Evolutionary conservation across 805 yeast species (phyloP).

Genomic region (Peterozyma xylosa): DNA sequence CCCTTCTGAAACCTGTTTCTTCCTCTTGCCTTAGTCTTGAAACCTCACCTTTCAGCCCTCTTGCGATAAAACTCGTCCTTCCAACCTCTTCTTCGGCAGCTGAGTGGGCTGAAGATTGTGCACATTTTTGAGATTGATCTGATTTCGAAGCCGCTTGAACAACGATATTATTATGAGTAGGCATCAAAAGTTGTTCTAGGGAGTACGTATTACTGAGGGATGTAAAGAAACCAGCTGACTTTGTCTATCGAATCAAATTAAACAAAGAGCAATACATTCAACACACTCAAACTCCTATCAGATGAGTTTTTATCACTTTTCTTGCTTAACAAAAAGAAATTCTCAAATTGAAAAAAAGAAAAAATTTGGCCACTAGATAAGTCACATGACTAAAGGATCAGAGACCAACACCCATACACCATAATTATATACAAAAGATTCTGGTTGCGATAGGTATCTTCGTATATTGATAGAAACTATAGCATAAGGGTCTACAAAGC

Average conservation of each 20-base stretch:
- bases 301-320: not conserved
- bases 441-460: no score
- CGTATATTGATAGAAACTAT: no score
- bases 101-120: not conserved
- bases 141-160: not conserved
- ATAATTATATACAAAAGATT: no score
- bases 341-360: not conserved
- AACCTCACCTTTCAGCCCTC: slow-evolving; percentile 1
- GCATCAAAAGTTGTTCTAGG: not conserved
- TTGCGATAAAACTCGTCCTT: not conserved
- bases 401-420: no score
- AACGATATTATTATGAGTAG: not conserved
- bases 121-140: not conserved
- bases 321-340: not conserved
- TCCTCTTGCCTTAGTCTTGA: slow-evolving; percentile 2
- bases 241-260: no score
- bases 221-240: no score
- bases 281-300: not conserved
- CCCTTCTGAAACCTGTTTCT: not conserved
- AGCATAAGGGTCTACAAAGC: no score
- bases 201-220: no score
- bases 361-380: not conserved
- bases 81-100: not conserved
- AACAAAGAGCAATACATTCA: no score
- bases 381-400: not conserved